phyloP scores from a whole-genome alignment of 2,329 filamentous ascomycete species.

The Talaromyces atroroseus region DNA sequence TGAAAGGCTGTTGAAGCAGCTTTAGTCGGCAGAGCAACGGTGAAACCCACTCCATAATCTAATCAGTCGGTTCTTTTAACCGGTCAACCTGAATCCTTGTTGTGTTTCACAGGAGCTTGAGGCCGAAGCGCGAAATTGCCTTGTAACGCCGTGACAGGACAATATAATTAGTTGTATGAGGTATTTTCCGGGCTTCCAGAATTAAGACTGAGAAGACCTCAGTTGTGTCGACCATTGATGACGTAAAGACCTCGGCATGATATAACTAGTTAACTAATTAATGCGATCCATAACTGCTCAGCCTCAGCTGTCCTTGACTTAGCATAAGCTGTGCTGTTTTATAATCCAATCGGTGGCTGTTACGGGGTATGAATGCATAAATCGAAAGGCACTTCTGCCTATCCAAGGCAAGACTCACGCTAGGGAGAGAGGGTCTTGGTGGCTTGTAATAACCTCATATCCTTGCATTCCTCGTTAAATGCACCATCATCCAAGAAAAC shows the following conservation, averaged over 20 bases:
- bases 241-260: neutral
- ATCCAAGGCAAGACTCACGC: neutral
- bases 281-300: neutral
- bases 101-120: neutral
- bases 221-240: neutral
- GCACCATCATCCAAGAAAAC: neutral
- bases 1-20: neutral
- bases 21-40: neutral
- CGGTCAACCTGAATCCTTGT: neutral
- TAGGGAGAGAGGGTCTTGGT: neutral
- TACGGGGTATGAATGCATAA: neutral
- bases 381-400: neutral
- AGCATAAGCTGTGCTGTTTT: neutral
- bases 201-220: neutral
- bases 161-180: neutral
- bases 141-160: neutral
- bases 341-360: neutral
- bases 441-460: conserved; percentile 3
- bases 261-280: too few species aligned
- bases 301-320: neutral
- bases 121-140: neutral
- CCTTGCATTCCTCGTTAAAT: neutral
- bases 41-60: neutral
- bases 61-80: neutral
- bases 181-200: neutral